Evolutionary conservation across 108 stramenopile genomes (phyloP).

Genomic region (Conticribra guillardii): DNA sequence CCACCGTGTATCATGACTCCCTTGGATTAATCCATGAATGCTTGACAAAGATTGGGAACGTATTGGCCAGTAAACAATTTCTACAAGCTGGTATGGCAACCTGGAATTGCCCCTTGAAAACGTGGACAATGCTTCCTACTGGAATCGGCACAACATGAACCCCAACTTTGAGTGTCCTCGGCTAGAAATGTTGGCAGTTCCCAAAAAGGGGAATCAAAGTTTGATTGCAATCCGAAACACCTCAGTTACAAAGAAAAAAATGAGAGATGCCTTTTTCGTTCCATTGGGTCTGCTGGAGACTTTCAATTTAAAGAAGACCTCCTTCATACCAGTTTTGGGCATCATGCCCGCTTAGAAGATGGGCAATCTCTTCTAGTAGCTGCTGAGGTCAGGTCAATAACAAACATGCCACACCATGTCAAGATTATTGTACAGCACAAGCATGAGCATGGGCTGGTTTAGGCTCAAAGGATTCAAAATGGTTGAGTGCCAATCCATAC

Average conservation of each 20-base stretch:
- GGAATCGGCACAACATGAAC: slow-evolving; percentile 1
- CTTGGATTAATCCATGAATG: slow-evolving; percentile 6
- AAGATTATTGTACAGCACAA: neutral
- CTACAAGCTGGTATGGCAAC: slow-evolving; percentile 10
- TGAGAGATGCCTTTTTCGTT: slow-evolving; percentile 44
- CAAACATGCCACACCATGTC: neutral
- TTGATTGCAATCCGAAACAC: slow-evolving; percentile 1
- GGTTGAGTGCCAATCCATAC: slow-evolving; percentile 2
- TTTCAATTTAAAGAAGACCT: slow-evolving; percentile 50
- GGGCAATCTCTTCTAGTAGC: slow-evolving; percentile 4
- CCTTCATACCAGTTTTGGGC: no score
- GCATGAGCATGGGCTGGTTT: no score
- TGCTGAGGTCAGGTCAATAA: slow-evolving; percentile 5
- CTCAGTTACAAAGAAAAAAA: neutral
- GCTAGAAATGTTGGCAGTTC: neutral
- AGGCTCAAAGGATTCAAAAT: neutral
- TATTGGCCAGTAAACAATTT: neutral
- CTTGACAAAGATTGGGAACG: slow-evolving; percentile 1
- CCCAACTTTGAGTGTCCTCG: slow-evolving; percentile 13
- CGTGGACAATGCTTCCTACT: neutral
- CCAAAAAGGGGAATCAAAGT: neutral
- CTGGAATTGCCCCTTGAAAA: neutral
- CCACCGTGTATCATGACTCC: neutral
- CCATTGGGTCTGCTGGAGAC: slow-evolving; percentile 44
- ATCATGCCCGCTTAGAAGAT: no score